phyloP scores from a whole-genome alignment of 2,329 filamentous ascomycete genomes.

The Cyclaneusma minus region DNA sequence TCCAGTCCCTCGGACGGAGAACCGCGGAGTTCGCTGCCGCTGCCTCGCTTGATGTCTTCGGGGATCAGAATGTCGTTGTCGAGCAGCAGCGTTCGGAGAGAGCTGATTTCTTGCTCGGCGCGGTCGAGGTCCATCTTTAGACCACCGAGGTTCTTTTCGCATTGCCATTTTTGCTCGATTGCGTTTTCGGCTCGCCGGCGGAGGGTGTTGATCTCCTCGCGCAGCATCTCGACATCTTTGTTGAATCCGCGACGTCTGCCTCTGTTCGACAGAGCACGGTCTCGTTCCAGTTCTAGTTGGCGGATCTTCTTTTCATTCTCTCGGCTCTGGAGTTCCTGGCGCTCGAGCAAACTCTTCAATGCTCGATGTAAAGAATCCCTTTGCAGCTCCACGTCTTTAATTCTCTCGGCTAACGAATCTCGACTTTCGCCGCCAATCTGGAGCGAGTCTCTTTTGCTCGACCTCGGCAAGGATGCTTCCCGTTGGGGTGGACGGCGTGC shows the following conservation, averaged over 20 bases:
- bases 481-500: constrained; percentile 7
- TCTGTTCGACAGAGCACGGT: constrained; percentile 51
- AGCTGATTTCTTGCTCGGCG: constrained; percentile 80
- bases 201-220: constrained; percentile 71
- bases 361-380: constrained; percentile 83
- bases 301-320: constrained; percentile 72
- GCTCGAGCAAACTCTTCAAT: constrained; percentile 68
- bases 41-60: constrained; percentile 28
- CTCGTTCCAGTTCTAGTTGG: constrained; percentile 62
- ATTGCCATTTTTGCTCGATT: constrained; percentile 89
- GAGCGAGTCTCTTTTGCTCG: constrained; percentile 38
- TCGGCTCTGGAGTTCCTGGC: constrained; percentile 71
- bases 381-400: constrained; percentile 89
- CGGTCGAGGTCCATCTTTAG: constrained; percentile 95
- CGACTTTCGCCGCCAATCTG: too few relatives aligned
- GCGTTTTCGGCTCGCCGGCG: constrained; percentile 84
- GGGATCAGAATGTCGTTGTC: constrained; percentile 72
- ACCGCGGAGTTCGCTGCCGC: constrained; percentile 30
- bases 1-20: constrained; percentile 61
- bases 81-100: constrained; percentile 61
- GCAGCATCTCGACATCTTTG: constrained; percentile 62
- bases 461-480: constrained; percentile 10
- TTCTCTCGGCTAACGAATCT: constrained; percentile 58
- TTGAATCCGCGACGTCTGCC: constrained; percentile 69
- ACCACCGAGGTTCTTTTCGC: constrained; percentile 75